Evolutionary conservation across 257 asterid genomes (phyloP).

Genomic region (Ehretia macrophylla): DNA sequence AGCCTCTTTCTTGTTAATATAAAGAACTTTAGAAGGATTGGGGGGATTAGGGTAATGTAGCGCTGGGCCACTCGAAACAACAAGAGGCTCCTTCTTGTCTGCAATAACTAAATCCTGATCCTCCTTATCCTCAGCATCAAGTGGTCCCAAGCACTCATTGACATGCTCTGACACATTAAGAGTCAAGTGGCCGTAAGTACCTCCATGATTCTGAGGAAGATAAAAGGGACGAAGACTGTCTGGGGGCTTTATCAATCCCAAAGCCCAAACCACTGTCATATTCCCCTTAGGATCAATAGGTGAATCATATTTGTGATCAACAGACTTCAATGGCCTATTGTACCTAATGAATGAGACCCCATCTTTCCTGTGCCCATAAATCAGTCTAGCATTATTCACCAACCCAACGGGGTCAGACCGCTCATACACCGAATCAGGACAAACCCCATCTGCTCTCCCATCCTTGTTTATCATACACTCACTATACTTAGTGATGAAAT

Average conservation of each 20-base stretch:
- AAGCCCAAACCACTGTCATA: constrained; percentile 91
- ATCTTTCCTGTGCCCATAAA: constrained; percentile 87
- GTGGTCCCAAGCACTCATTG: constrained; percentile 84
- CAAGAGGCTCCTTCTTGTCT: constrained; percentile 82
- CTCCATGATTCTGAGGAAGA: constrained; percentile 95
- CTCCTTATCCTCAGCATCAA: constrained; percentile 91
- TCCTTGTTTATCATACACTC: constrained; percentile 72
- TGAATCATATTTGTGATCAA: constrained; percentile 57
- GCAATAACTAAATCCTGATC: constrained; percentile 95
- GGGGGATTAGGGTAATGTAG: constrained; percentile 95
- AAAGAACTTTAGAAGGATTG: constrained; percentile 81
- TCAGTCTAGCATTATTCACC: constrained; percentile 61
- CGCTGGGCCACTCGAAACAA: constrained; percentile 68
- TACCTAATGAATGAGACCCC: constrained; percentile 90
- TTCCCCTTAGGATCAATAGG: constrained; percentile 44
- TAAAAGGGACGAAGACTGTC: constrained; percentile 81
- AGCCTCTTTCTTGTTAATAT: constrained; percentile 91
- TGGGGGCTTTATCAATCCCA: constrained; percentile 85
- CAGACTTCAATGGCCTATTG: constrained; percentile 54
- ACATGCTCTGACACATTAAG: constrained; percentile 64
- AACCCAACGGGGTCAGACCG: constrained; percentile 35
- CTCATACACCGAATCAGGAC: constrained; percentile 68
- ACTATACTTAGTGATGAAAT: constrained; percentile 62
- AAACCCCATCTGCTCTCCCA: constrained; percentile 73
- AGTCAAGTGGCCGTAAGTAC: constrained; percentile 66